Percentiles rank a stretch among this genome's conserved stretches.
Conservation (phyloP, 805 yeast species). For the Barnettozyma californica region DNA sequence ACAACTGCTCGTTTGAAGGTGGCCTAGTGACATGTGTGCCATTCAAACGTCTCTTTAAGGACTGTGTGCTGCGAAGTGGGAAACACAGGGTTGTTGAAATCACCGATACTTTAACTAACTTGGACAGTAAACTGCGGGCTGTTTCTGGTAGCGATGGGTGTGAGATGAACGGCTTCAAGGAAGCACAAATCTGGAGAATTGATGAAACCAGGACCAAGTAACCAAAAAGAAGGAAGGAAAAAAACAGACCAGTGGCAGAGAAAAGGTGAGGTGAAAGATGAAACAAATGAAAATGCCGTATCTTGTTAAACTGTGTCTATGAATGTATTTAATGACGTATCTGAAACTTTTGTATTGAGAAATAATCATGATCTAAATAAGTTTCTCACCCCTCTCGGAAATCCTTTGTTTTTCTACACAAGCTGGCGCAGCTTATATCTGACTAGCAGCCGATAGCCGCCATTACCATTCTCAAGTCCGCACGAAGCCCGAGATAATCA, state of each 20-base stretch:
- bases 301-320: background rate
- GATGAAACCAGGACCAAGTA: background rate
- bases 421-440: no score
- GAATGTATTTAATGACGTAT: background rate
- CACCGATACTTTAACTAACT: constrained; percentile 31
- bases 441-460: background rate
- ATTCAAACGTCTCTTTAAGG: constrained; percentile 41
- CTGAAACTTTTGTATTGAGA: background rate
- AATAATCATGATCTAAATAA: background rate
- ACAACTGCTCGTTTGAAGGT: constrained; percentile 42
- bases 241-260: background rate
- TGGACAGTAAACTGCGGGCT: background rate
- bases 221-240: no score
- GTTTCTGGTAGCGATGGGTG: constrained; percentile 19
- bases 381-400: background rate
- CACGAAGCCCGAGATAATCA: background rate
- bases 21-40: constrained; percentile 41
- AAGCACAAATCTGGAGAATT: constrained; percentile 2
- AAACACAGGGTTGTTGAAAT: constrained; percentile 31
- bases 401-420: background rate
- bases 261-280: background rate
- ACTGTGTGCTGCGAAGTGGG: constrained; percentile 31
- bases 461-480: background rate
- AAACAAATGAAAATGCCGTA: background rate
- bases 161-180: constrained; percentile 1